A percentile compares a stretch with the other conserved stretches of the same genome.
Conservation (phyloP, 371 early-diverging fungal genomes). For the Mortierella sp. region DNA sequence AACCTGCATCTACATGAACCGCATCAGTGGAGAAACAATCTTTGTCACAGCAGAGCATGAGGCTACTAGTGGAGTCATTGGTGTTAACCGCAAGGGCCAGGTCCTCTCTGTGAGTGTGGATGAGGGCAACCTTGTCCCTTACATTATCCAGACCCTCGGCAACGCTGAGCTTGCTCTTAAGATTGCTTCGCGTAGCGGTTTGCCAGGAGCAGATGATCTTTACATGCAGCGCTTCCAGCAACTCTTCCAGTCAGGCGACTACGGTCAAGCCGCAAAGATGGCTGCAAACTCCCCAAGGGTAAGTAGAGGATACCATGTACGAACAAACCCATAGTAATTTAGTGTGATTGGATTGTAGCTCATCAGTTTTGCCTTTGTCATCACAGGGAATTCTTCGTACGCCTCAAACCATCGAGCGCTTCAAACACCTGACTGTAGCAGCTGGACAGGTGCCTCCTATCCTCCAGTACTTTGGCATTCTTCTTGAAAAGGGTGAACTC, state of each 20-base stretch:
- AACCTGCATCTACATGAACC: slow-evolving; percentile 94
- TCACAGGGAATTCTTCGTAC: slow-evolving; percentile 92
- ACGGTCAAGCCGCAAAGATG: slow-evolving; percentile 93
- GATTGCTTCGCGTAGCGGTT: slow-evolving; percentile 89
- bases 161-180: slow-evolving; percentile 93
- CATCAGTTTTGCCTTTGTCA: background rate
- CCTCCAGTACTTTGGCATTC: slow-evolving; percentile 96
- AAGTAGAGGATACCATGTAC: slow-evolving; percentile 16
- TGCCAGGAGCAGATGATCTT: slow-evolving; percentile 97
- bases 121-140: slow-evolving; percentile 90
- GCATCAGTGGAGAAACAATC: slow-evolving; percentile 96
- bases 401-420: slow-evolving; percentile 92
- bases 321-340: background rate
- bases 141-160: slow-evolving; percentile 84
- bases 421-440: slow-evolving; percentile 85
- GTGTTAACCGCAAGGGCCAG: slow-evolving; percentile 97
- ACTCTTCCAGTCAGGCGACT: slow-evolving; percentile 83
- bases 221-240: slow-evolving; percentile 91
- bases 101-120: slow-evolving; percentile 94
- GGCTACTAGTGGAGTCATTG: slow-evolving; percentile 89
- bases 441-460: slow-evolving; percentile 94
- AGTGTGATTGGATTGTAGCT: background rate
- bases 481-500: slow-evolving; percentile 95
- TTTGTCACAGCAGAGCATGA: slow-evolving; percentile 97
- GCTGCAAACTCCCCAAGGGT: slow-evolving; percentile 96